A percentile compares a stretch with the other conserved stretches of the same genome.
Evolutionary conservation across 768 basidiomycete species (phyloP).

Genomic region (Termitomyces sp.): DNA sequence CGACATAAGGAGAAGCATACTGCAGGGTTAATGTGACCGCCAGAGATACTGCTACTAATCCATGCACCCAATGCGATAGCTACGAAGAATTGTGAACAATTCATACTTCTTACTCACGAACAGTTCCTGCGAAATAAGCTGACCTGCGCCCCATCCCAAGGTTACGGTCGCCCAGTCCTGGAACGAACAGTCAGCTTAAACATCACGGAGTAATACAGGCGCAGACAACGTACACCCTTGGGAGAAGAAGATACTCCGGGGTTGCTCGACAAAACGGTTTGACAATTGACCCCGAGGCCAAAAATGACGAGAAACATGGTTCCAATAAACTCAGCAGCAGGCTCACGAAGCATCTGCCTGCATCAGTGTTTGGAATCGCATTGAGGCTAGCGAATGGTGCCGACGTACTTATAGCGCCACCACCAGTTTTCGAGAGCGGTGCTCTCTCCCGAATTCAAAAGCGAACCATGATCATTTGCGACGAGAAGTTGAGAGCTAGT

Average conservation of each 20-base stretch:
- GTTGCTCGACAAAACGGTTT: conserved; percentile 37
- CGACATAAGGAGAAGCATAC: conserved; percentile 12
- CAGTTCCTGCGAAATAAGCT: background rate
- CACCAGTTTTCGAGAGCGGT: conserved; percentile 12
- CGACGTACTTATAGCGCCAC: conserved; percentile 22
- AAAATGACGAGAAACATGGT: conserved; percentile 47
- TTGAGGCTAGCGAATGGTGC: background rate
- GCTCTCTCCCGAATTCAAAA: background rate
- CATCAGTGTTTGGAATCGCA: background rate
- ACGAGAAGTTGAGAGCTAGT: background rate
- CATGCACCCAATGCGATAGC: conserved; percentile 42
- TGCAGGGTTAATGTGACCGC: conserved; percentile 39
- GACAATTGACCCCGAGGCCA: conserved; percentile 43
- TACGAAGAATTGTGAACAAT: conserved; percentile 6
- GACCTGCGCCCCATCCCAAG: conserved; percentile 41
- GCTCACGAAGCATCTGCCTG: conserved; percentile 25
- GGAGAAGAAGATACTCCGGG: conserved; percentile 27
- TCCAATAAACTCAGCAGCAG: conserved; percentile 50
- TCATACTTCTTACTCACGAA: background rate
- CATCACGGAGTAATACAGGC: too few relatives aligned
- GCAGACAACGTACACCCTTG: conserved; percentile 37
- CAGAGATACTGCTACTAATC: conserved; percentile 41
- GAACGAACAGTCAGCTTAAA: background rate
- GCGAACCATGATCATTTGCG: background rate
- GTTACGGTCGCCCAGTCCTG: conserved; percentile 36